Conservation (phyloP, 768 basidiomycete species). For the Pleurotus eryngii region DNA sequence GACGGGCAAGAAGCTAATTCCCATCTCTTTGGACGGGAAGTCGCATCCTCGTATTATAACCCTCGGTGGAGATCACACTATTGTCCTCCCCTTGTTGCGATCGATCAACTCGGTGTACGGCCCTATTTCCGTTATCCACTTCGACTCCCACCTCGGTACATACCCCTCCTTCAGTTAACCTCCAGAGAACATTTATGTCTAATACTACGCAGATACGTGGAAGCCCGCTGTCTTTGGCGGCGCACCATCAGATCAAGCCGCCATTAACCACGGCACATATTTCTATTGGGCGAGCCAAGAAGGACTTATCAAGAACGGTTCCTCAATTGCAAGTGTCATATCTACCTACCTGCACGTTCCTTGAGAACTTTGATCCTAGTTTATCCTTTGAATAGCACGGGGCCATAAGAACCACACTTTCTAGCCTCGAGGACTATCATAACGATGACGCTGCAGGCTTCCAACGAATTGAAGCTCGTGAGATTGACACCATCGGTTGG, state of each 20-base stretch:
- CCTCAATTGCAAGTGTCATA: slow-evolving; percentile 75
- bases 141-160: slow-evolving; percentile 70
- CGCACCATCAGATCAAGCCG: slow-evolving; percentile 66
- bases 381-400: slow-evolving; percentile 63
- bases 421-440: slow-evolving; percentile 70
- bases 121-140: slow-evolving; percentile 79
- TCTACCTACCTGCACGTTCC: slow-evolving; percentile 14
- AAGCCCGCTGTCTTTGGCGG: slow-evolving; percentile 74
- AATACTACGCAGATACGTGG: slow-evolving; percentile 56
- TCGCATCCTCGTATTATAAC: slow-evolving; percentile 79
- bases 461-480: slow-evolving; percentile 77
- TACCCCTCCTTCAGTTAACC: slow-evolving; percentile 13
- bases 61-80: slow-evolving; percentile 87
- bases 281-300: slow-evolving; percentile 88
- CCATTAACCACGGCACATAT: slow-evolving; percentile 86
- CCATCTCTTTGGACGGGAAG: slow-evolving; percentile 66
- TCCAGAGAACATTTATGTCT: slow-evolving; percentile 7
- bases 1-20: slow-evolving; percentile 53
- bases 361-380: slow-evolving; percentile 73
- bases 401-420: slow-evolving; percentile 81
- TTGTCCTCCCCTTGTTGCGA: slow-evolving; percentile 58
- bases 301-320: slow-evolving; percentile 73
- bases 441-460: slow-evolving; percentile 82
- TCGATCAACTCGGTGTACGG: slow-evolving; percentile 79
- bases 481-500: slow-evolving; percentile 77